A percentile compares a stretch with the other conserved stretches of the same genome.
These are phyloP conservation scores for Abortiporus biennis DNA, from an alignment of 1,284 basidiomycete species.

Conservation along the genomic window DNA sequence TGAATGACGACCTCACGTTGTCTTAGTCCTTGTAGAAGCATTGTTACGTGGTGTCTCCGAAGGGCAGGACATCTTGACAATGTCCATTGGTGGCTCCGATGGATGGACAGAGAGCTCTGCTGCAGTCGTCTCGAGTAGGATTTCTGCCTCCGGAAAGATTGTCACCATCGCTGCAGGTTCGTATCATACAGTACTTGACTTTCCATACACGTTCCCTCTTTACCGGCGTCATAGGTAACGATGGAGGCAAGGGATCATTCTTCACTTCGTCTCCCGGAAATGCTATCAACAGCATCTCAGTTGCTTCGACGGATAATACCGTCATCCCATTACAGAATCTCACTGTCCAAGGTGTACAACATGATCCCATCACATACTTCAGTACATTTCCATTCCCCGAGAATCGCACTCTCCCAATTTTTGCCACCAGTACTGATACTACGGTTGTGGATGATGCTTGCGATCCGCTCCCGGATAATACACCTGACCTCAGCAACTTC, in stretches of 20 bases:
- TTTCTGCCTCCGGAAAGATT: conserved; percentile 43
- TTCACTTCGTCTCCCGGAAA: conserved; percentile 44
- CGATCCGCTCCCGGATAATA: conserved; percentile 41
- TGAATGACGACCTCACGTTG: background rate
- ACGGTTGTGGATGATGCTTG: conserved; percentile 47
- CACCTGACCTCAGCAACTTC: conserved; percentile 43
- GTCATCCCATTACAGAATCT: conserved; percentile 33
- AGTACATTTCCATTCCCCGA: conserved; percentile 31
- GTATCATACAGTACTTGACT: conserved; percentile 1
- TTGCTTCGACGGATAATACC: conserved; percentile 43
- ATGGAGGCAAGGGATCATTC: conserved; percentile 39
- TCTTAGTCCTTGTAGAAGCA: conserved; percentile 47
- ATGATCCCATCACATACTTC: conserved; percentile 39
- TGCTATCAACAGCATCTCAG: conserved; percentile 42
- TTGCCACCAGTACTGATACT: conserved; percentile 35
- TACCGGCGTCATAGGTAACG: conserved; percentile 20
- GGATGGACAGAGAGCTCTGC: conserved; percentile 53
- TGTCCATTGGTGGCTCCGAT: conserved; percentile 54
- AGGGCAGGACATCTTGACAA: conserved; percentile 53
- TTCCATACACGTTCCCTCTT: background rate
- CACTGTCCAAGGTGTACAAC: conserved; percentile 31
- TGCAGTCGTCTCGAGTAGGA: conserved; percentile 49
- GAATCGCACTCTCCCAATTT: conserved; percentile 32
- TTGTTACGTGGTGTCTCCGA: conserved; percentile 40
- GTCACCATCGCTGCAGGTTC: conserved; percentile 45